Percentiles rank a stretch among this genome's conserved stretches.
These are phyloP conservation scores for Protomyces arabidopsidicola DNA, from an alignment of 1,139 yeast genomes.

Conservation along the genomic window DNA sequence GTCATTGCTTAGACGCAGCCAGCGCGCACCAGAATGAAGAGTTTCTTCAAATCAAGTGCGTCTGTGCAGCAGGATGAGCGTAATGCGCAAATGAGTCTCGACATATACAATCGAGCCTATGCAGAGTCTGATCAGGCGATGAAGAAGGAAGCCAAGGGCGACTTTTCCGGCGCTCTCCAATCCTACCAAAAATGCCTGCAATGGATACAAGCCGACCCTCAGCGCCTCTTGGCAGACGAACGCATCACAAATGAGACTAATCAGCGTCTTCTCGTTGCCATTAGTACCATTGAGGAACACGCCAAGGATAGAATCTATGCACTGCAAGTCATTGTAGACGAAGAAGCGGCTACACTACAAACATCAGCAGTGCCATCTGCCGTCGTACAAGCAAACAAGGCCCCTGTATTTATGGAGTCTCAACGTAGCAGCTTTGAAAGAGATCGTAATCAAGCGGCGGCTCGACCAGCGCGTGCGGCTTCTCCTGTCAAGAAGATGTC, in stretches of 20 bases:
- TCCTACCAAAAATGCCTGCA: conserved; percentile 22
- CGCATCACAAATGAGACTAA: conserved; percentile 13
- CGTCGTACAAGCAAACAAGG: background rate
- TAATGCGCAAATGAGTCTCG: conserved; percentile 26
- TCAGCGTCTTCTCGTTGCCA: conserved; percentile 8
- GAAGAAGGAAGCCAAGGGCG: conserved; percentile 25
- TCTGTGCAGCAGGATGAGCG: conserved; percentile 12
- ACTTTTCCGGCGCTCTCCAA: conserved; percentile 18
- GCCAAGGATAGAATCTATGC: conserved; percentile 24
- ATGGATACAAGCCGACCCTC: conserved; percentile 26
- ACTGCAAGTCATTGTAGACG: conserved; percentile 17
- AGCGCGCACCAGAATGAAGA: conserved; percentile 7
- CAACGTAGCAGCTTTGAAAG: conserved; percentile 11
- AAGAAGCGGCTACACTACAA: background rate
- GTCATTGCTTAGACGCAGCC: background rate
- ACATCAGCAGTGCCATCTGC: background rate
- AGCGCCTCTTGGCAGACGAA: conserved; percentile 21
- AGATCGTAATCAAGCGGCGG: background rate
- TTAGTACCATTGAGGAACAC: conserved; percentile 21
- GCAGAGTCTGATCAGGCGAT: conserved; percentile 25
- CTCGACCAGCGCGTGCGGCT: conserved; percentile 3
- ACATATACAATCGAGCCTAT: conserved; percentile 22
- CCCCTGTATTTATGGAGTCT: conserved; percentile 18
- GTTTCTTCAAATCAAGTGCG: conserved; percentile 12
- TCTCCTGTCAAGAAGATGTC: conserved; percentile 23